A percentile compares a stretch with the other conserved stretches of the same genome.
Conservation (phyloP, 2,329 filamentous ascomycete species). For the Botrytis tulipae region DNA sequence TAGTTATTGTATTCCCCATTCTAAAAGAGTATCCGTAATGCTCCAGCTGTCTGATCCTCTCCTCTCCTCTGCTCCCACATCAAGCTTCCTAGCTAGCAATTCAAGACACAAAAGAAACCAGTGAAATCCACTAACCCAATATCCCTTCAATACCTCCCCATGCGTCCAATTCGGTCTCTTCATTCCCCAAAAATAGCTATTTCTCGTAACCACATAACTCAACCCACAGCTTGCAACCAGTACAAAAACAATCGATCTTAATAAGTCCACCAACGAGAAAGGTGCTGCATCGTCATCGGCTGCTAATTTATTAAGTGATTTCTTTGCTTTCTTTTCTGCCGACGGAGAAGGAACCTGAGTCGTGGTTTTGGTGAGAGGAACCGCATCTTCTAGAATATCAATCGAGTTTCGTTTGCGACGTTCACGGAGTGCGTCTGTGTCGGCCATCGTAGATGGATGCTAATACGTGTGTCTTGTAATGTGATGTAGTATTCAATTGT, state of each 20-base stretch:
- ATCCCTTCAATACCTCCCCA: slow-evolving; percentile 28
- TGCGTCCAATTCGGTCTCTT: slow-evolving; percentile 33
- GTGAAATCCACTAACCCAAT: slow-evolving; percentile 27
- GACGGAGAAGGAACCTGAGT: background rate
- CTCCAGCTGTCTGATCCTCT: background rate
- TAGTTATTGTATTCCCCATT: background rate
- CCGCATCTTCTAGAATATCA: background rate
- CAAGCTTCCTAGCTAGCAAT: background rate
- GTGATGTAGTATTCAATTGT: background rate
- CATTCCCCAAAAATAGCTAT: slow-evolving; percentile 35
- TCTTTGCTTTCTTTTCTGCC: slow-evolving; percentile 10
- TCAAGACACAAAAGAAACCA: background rate
- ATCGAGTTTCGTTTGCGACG: background rate
- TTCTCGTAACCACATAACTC: slow-evolving; percentile 37
- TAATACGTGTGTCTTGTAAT: background rate
- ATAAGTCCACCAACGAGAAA: slow-evolving; percentile 33
- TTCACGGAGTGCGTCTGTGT: slow-evolving; percentile 7
- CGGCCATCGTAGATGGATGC: slow-evolving; percentile 2
- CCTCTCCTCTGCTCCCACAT: background rate
- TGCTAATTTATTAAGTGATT: slow-evolving; percentile 19
- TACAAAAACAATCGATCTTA: slow-evolving; percentile 35
- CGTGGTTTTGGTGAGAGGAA: background rate
- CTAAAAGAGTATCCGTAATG: background rate
- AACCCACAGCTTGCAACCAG: slow-evolving; percentile 30
- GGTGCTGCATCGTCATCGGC: slow-evolving; percentile 32